Percentiles rank a stretch among this genome's conserved stretches.
phyloP scores from a whole-genome alignment of 2,329 filamentous ascomycete genomes.

The Trichoderma breve region DNA sequence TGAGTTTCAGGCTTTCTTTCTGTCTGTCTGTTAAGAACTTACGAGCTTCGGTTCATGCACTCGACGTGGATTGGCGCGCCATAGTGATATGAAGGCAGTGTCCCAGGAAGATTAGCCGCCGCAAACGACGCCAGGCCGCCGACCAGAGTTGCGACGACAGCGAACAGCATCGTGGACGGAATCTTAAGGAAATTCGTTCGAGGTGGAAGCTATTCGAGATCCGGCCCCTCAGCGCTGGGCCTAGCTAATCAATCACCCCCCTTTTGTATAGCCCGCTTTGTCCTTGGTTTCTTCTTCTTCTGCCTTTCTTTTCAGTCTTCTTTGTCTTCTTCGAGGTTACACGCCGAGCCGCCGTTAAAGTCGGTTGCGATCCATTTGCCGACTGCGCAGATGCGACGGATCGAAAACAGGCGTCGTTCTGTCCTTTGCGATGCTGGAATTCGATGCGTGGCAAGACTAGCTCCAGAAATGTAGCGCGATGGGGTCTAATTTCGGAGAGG shows the following conservation, averaged over 20 bases:
- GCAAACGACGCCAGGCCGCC: slow-evolving; percentile 30
- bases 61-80: slow-evolving; percentile 66
- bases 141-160: slow-evolving; percentile 20
- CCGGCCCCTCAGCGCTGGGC: background rate
- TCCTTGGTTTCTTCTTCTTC: background rate
- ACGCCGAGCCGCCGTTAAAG: background rate
- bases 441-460: slow-evolving; percentile 10
- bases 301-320: background rate
- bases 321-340: background rate
- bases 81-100: slow-evolving; percentile 62
- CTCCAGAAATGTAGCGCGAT: background rate
- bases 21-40: slow-evolving; percentile 33
- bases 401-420: background rate
- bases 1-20: background rate
- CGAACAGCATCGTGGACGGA: background rate
- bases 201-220: background rate
- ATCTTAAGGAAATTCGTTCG: background rate
- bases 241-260: background rate
- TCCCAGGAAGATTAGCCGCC: slow-evolving; percentile 38
- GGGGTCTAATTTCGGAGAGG: background rate
- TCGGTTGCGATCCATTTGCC: slow-evolving; percentile 15
- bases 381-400: background rate
- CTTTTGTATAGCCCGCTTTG: background rate
- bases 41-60: slow-evolving; percentile 74
- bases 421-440: background rate